Evolutionary conservation across 768 basidiomycete genomes (phyloP).

Genomic region (Sporobolomyces phaffii): DNA sequence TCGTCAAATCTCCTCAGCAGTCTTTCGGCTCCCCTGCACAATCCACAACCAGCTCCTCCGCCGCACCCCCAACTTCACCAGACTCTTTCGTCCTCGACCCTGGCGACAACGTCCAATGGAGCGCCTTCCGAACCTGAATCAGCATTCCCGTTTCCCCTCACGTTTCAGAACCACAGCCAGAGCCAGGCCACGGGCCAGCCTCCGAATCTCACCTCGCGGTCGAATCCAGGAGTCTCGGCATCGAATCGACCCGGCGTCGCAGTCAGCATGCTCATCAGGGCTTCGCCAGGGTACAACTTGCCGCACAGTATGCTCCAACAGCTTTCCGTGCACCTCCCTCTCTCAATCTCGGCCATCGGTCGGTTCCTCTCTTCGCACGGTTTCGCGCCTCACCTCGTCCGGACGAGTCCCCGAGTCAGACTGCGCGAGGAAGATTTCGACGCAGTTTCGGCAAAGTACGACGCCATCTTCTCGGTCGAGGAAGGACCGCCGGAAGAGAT

Average conservation of each 20-base stretch:
- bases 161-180: neutral
- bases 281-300: slow-evolving; percentile 23
- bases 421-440: slow-evolving; percentile 26
- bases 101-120: slow-evolving; percentile 3
- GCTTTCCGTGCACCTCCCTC: slow-evolving; percentile 31
- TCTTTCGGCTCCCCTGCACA: neutral
- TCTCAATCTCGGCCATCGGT: slow-evolving; percentile 18
- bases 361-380: slow-evolving; percentile 32
- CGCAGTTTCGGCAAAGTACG: neutral
- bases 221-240: no score
- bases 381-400: slow-evolving; percentile 24
- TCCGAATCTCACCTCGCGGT: no score
- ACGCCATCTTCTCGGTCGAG: slow-evolving; percentile 1
- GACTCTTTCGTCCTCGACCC: neutral
- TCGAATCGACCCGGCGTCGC: slow-evolving; percentile 18
- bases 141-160: slow-evolving; percentile 11
- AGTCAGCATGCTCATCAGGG: slow-evolving; percentile 18
- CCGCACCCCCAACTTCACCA: neutral
- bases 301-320: slow-evolving; percentile 24
- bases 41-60: neutral
- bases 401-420: neutral
- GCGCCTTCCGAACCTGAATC: neutral
- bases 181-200: no score
- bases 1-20: slow-evolving; percentile 5
- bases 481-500: neutral